Conservation (phyloP, 768 basidiomycete species). For the Chlorophyllum brunneum region DNA sequence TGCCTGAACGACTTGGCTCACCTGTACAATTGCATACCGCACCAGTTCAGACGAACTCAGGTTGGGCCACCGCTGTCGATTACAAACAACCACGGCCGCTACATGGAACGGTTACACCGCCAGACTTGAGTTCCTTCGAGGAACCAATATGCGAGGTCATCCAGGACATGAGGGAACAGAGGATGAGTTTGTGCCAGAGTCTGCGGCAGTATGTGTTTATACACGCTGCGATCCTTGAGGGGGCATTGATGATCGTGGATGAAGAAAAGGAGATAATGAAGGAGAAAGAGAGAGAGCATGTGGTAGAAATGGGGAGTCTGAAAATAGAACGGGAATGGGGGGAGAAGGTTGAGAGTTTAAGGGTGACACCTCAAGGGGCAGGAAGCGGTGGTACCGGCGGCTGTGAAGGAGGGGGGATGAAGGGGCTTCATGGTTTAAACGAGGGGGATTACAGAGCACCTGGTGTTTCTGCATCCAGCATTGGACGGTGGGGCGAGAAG, state of each 20-base stretch:
- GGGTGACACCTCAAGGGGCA: background rate
- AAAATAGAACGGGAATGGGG: background rate
- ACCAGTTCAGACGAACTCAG: background rate
- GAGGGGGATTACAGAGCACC: background rate
- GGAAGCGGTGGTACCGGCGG: background rate
- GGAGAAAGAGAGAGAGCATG: conserved; percentile 14
- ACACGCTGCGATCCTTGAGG: conserved; percentile 81
- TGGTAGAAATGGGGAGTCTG: conserved; percentile 14
- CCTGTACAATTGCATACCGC: background rate
- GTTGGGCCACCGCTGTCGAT: conserved; percentile 36
- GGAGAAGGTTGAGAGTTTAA: conserved; percentile 12
- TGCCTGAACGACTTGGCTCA: background rate
- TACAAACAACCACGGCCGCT: conserved; percentile 62
- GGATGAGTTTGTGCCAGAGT: conserved; percentile 96
- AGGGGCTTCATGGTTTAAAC: background rate
- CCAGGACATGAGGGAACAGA: conserved; percentile 92
- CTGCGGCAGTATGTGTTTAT: conserved; percentile 93
- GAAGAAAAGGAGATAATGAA: conserved; percentile 49
- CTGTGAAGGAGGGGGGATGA: too few relatives aligned
- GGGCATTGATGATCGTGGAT: conserved; percentile 71
- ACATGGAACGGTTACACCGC: conserved; percentile 51
- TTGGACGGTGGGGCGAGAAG: background rate
- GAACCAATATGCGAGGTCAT: conserved; percentile 82
- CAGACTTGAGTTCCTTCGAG: conserved; percentile 54
- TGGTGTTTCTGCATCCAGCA: background rate